Evolutionary conservation across 106 monocot species (phyloP).

Genomic region (Allium cepa): DNA sequence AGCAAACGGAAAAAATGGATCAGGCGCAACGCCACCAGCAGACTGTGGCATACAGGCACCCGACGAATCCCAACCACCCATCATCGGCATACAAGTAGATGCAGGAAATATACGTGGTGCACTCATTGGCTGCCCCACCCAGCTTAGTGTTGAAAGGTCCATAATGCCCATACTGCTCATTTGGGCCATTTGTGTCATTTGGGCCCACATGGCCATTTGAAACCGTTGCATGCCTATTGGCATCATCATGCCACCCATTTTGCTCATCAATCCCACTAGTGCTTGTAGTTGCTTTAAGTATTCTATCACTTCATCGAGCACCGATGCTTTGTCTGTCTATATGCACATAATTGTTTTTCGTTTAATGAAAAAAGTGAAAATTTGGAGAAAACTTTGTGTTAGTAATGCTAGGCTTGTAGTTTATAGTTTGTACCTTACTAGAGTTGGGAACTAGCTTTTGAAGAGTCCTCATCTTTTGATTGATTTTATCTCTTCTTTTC

Average conservation of each 20-base stretch:
- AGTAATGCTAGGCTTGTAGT: not conserved
- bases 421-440: slow-evolving; percentile 70
- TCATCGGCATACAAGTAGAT: slow-evolving; percentile 10
- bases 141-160: slow-evolving; percentile 10
- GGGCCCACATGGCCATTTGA: slow-evolving; percentile 57
- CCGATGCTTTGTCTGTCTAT: slow-evolving; percentile 76
- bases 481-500: slow-evolving; percentile 89
- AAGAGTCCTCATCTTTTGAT: slow-evolving; percentile 64
- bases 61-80: not conserved
- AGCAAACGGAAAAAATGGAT: slow-evolving; percentile 37
- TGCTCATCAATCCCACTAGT: slow-evolving; percentile 58
- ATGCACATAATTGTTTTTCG: not conserved
- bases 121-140: not conserved
- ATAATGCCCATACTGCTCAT: slow-evolving; percentile 43
- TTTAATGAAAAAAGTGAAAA: not conserved
- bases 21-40: slow-evolving; percentile 3
- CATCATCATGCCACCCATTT: slow-evolving; percentile 65
- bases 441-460: slow-evolving; percentile 85
- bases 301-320: slow-evolving; percentile 86
- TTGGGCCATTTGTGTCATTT: slow-evolving; percentile 60
- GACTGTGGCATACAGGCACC: slow-evolving; percentile 14
- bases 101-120: slow-evolving; percentile 3
- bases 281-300: slow-evolving; percentile 82
- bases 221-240: slow-evolving; percentile 48
- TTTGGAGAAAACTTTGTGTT: not conserved